These are phyloP conservation scores for Trichomonas gallinae DNA, from an alignment of 208 protist genomes.

Conservation along the genomic window DNA sequence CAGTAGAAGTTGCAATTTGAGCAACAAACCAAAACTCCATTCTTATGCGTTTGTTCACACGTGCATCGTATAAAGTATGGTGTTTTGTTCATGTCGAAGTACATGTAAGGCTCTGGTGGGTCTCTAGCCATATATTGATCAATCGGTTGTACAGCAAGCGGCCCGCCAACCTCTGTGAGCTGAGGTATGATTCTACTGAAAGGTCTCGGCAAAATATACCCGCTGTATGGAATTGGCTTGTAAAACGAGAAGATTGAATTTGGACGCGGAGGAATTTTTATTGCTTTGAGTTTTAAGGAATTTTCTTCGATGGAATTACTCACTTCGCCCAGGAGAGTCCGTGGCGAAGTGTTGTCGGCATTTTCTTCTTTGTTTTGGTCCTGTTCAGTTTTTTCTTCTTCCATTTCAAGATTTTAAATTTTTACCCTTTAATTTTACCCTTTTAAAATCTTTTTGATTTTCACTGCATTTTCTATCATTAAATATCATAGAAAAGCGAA, in stretches of 20 bases:
- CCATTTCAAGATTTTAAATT: neutral
- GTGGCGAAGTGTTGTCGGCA: neutral
- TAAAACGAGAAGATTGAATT: neutral
- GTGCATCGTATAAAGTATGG: neutral
- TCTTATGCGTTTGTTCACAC: neutral
- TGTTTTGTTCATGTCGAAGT: neutral
- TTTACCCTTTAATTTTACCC: neutral
- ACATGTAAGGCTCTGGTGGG: neutral
- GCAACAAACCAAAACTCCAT: neutral
- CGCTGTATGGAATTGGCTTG: neutral
- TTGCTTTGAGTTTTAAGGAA: neutral
- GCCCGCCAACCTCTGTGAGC: neutral
- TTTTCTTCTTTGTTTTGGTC: neutral
- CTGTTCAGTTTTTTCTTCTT: neutral
- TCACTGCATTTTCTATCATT: too few relatives aligned
- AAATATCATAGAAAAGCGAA: too few relatives aligned
- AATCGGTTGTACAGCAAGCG: neutral
- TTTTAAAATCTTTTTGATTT: neutral
- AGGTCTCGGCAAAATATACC: neutral
- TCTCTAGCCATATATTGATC: neutral
- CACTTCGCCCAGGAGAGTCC: neutral
- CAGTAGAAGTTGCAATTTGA: neutral
- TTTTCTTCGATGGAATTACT: neutral
- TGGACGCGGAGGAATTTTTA: neutral
- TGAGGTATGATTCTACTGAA: neutral